A percentile compares a stretch with the other conserved stretches of the same genome.
Evolutionary conservation across 2,329 filamentous ascomycete genomes (phyloP).

Genomic region (Hymenoscyphus linearis): DNA sequence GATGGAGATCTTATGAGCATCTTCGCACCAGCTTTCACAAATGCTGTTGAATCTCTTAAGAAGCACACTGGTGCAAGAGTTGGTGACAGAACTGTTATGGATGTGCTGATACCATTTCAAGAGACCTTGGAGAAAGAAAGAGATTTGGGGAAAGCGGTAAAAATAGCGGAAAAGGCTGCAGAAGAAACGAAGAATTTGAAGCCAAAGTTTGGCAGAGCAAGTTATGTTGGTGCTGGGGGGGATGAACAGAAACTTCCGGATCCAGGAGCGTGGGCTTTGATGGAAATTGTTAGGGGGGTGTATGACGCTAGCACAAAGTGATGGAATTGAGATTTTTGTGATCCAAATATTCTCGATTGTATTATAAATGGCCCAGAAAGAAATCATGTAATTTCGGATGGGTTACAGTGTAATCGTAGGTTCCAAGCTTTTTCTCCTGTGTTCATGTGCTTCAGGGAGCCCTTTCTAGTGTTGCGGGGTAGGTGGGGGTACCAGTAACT

Average conservation of each 20-base stretch:
- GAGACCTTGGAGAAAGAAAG: constrained; percentile 32
- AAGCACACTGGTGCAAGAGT: constrained; percentile 28
- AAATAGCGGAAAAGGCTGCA: constrained; percentile 42
- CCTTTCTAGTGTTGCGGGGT: not conserved
- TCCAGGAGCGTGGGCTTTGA: constrained; percentile 49
- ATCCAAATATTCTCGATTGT: not conserved
- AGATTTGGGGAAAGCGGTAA: constrained; percentile 41
- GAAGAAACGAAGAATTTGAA: constrained; percentile 49
- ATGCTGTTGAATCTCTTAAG: constrained; percentile 25
- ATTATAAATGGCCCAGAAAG: not conserved
- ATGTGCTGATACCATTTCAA: constrained; percentile 31
- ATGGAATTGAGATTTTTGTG: not conserved
- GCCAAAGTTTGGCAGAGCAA: constrained; percentile 47
- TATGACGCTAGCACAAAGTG: constrained; percentile 15
- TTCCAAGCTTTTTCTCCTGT: not conserved
- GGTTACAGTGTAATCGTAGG: not conserved
- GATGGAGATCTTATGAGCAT: constrained; percentile 13
- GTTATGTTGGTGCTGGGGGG: constrained; percentile 45
- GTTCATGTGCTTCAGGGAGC: not conserved
- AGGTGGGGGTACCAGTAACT: no score
- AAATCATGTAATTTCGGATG: not conserved
- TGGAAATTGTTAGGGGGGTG: constrained; percentile 26
- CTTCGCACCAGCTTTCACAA: constrained; percentile 18
- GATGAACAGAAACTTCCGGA: constrained; percentile 44
- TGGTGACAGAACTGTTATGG: constrained; percentile 32